Percentiles rank a stretch among this genome's conserved stretches.
phyloP scores from a whole-genome alignment of 129 eudicot genomes.

The Saposhnikovia divaricata region DNA sequence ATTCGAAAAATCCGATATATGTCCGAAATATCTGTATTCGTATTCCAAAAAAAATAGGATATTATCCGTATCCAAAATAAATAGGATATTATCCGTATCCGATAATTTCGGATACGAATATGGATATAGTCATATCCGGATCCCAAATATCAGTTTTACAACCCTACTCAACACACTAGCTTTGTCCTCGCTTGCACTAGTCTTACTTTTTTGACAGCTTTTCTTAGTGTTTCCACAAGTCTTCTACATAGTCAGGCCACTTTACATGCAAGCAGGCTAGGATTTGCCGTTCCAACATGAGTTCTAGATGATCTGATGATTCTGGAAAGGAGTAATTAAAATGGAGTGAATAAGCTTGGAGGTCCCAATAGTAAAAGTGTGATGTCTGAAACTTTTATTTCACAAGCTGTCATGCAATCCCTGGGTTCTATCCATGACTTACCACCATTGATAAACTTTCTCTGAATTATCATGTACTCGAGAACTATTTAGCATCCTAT shows the following conservation, averaged over 20 bases:
- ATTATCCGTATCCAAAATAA: too few relatives aligned
- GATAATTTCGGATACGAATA: too few relatives aligned
- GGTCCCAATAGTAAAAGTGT: constrained; percentile 71
- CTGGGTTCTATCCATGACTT: background rate
- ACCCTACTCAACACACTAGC: background rate
- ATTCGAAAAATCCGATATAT: too few relatives aligned
- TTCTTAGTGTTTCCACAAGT: constrained; percentile 13
- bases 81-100: too few relatives aligned
- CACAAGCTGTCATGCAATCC: background rate
- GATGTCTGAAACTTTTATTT: background rate
- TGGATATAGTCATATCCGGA: too few relatives aligned
- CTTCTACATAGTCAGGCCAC: constrained; percentile 9
- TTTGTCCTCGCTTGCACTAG: constrained; percentile 27
- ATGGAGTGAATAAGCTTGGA: constrained; percentile 80
- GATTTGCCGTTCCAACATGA: constrained; percentile 39
- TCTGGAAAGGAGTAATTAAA: constrained; percentile 63
- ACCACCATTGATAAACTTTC: background rate
- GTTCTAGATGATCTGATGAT: constrained; percentile 43
- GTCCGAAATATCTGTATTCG: too few relatives aligned
- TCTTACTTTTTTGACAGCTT: constrained; percentile 10
- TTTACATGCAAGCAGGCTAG: background rate
- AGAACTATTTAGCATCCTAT: background rate
- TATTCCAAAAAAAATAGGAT: too few relatives aligned
- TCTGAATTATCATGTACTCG: background rate
- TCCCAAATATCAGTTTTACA: too few relatives aligned